phyloP scores from a whole-genome alignment of 2,329 filamentous ascomycete species.

The Cercospora sesami region DNA sequence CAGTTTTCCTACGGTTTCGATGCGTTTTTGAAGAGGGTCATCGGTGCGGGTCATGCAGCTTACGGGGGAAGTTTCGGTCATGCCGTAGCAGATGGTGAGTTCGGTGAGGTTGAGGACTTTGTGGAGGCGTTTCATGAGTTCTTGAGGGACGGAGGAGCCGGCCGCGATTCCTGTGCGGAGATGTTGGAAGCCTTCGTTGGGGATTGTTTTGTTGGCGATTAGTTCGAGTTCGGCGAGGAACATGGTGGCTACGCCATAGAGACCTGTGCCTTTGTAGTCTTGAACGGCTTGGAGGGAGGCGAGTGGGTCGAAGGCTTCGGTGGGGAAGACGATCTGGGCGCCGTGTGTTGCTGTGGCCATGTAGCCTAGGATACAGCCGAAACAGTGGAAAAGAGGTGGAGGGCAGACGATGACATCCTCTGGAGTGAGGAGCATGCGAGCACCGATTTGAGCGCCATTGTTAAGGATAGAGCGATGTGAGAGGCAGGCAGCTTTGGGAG shows the following conservation, averaged over 20 bases:
- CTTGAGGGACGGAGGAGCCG: constrained; percentile 78
- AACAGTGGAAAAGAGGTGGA: constrained; percentile 67
- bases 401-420: constrained; percentile 68
- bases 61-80: constrained; percentile 85
- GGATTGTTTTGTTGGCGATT: constrained; percentile 47
- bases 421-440: constrained; percentile 76
- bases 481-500: constrained; percentile 85
- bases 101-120: constrained; percentile 72
- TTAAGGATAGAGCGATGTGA: constrained; percentile 86
- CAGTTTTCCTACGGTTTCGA: constrained; percentile 72
- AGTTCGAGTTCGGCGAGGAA: constrained; percentile 84
- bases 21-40: constrained; percentile 72
- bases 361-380: constrained; percentile 88
- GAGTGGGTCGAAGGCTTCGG: constrained; percentile 79
- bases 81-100: constrained; percentile 91
- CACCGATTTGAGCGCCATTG: constrained; percentile 81
- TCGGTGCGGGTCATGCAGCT: constrained; percentile 74
- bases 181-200: constrained; percentile 58
- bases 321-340: constrained; percentile 78
- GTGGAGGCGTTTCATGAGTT: constrained; percentile 77
- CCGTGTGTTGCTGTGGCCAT: constrained; percentile 90
- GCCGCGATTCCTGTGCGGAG: constrained; percentile 90
- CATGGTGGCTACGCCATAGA: constrained; percentile 95
- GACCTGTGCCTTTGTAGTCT: constrained; percentile 63
- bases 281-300: constrained; percentile 67